Evolutionary conservation across 768 basidiomycete species (phyloP).

Genomic region (Lentinula guzmanii): DNA sequence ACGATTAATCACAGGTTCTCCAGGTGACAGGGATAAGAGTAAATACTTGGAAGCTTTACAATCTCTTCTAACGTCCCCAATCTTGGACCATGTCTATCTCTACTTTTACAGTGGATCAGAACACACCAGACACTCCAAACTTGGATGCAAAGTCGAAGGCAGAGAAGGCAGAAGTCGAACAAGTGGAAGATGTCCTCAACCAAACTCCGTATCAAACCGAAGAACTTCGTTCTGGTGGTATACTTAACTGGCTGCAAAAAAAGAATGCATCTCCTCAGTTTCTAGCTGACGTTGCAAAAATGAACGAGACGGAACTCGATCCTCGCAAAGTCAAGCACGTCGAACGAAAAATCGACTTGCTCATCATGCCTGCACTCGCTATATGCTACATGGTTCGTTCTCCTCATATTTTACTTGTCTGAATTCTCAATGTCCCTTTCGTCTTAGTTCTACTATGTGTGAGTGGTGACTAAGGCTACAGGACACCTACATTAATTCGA

Average conservation of each 20-base stretch:
- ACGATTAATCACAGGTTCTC: not conserved
- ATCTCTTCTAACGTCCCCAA: not conserved
- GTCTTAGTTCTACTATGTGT: slow-evolving; percentile 17
- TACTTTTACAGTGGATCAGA: not conserved
- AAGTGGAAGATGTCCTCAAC: slow-evolving; percentile 6
- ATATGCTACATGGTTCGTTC: slow-evolving; percentile 16
- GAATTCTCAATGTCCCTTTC: not conserved
- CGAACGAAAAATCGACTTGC: slow-evolving; percentile 16
- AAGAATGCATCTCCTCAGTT: slow-evolving; percentile 15
- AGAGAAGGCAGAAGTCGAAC: slow-evolving; percentile 11
- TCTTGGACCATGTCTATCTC: not conserved
- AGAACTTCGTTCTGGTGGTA: not conserved
- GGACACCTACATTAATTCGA: not conserved
- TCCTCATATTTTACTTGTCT: not conserved
- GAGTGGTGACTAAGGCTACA: slow-evolving; percentile 5
- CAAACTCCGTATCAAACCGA: slow-evolving; percentile 2
- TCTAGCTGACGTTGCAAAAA: slow-evolving; percentile 13
- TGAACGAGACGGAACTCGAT: slow-evolving; percentile 14
- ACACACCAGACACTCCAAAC: not conserved
- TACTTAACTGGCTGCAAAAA: slow-evolving; percentile 15
- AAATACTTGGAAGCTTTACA: not conserved
- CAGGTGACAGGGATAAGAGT: not conserved
- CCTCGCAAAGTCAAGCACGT: slow-evolving; percentile 13
- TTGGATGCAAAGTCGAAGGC: not conserved
- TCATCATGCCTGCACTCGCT: slow-evolving; percentile 13